Conservation (phyloP, 2,329 filamentous ascomycete genomes). For the Penicillium sp. region DNA sequence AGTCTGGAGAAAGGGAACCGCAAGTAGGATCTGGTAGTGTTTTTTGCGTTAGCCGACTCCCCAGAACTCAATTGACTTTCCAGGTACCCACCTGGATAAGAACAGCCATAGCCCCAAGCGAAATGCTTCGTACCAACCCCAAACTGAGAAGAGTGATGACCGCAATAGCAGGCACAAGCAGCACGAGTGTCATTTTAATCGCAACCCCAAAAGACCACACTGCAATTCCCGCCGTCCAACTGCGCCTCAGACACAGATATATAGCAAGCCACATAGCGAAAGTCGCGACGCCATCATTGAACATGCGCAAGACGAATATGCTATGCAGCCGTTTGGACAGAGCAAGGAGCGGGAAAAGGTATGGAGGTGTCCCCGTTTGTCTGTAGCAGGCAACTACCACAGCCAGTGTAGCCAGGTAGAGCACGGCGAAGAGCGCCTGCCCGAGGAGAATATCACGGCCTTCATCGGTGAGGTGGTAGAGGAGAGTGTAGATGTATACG, state of each 20-base stretch:
- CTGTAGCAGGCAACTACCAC: slow-evolving; percentile 79
- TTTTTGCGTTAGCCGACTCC: neutral
- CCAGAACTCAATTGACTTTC: neutral
- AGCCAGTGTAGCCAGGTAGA: slow-evolving; percentile 74
- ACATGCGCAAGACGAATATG: slow-evolving; percentile 86
- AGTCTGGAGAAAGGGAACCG: slow-evolving; percentile 63
- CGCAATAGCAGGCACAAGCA: slow-evolving; percentile 77
- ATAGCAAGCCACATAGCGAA: slow-evolving; percentile 82
- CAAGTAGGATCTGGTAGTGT: slow-evolving; percentile 50
- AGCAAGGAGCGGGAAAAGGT: slow-evolving; percentile 79
- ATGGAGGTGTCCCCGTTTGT: slow-evolving; percentile 61
- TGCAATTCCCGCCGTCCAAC: slow-evolving; percentile 70
- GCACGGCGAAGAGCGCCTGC: slow-evolving; percentile 75
- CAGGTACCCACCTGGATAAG: slow-evolving; percentile 67
- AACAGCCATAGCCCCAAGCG: slow-evolving; percentile 67
- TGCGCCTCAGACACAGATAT: slow-evolving; percentile 68
- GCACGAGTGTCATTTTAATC: slow-evolving; percentile 91
- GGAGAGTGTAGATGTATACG: slow-evolving; percentile 80
- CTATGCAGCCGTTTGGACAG: slow-evolving; percentile 91
- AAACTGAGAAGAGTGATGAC: slow-evolving; percentile 71
- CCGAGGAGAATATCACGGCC: slow-evolving; percentile 74
- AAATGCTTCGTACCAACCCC: slow-evolving; percentile 64
- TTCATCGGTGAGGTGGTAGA: slow-evolving; percentile 74
- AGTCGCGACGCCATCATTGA: slow-evolving; percentile 91
- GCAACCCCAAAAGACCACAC: slow-evolving; percentile 76